Evolutionary conservation across 2,329 filamentous ascomycete species (phyloP).

Genomic region (Hypoxylon sp.): DNA sequence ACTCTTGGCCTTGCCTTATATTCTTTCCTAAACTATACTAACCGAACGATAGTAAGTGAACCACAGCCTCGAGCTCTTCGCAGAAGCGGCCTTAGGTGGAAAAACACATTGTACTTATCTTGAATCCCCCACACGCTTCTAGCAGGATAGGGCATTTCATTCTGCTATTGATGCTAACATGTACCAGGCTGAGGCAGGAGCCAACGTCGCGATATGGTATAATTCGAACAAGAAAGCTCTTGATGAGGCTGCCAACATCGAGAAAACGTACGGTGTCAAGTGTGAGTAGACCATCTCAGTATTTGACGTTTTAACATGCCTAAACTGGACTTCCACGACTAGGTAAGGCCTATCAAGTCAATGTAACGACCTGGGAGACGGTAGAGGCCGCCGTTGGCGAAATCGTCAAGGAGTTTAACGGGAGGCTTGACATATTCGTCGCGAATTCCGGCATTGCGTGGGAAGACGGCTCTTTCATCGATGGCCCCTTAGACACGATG

Average conservation of each 20-base stretch:
- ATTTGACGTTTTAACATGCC: neutral
- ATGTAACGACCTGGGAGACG: slow-evolving; percentile 68
- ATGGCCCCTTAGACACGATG: slow-evolving; percentile 75
- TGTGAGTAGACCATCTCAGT: slow-evolving; percentile 62
- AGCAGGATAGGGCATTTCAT: neutral
- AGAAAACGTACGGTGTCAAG: slow-evolving; percentile 76
- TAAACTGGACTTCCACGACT: slow-evolving; percentile 8
- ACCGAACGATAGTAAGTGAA: slow-evolving; percentile 36
- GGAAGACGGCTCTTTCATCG: slow-evolving; percentile 77
- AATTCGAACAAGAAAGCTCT: slow-evolving; percentile 77
- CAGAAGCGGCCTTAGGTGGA: neutral
- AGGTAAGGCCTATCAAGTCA: slow-evolving; percentile 75
- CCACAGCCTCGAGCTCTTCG: neutral
- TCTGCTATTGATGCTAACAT: slow-evolving; percentile 5
- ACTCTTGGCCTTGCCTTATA: slow-evolving; percentile 3
- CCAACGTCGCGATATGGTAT: slow-evolving; percentile 81
- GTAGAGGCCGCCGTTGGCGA: slow-evolving; percentile 67
- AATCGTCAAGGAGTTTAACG: slow-evolving; percentile 77
- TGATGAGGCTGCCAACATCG: slow-evolving; percentile 73
- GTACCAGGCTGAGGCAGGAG: slow-evolving; percentile 73
- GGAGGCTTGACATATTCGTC: slow-evolving; percentile 82
- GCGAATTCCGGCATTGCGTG: slow-evolving; percentile 84
- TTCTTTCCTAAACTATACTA: slow-evolving; percentile 11
- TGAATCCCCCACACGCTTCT: neutral
- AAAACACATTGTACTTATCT: too few relatives aligned